These are phyloP conservation scores for Cutaneotrichosporon dermatis DNA, from an alignment of 1,284 basidiomycete species.

Conservation along the genomic window DNA sequence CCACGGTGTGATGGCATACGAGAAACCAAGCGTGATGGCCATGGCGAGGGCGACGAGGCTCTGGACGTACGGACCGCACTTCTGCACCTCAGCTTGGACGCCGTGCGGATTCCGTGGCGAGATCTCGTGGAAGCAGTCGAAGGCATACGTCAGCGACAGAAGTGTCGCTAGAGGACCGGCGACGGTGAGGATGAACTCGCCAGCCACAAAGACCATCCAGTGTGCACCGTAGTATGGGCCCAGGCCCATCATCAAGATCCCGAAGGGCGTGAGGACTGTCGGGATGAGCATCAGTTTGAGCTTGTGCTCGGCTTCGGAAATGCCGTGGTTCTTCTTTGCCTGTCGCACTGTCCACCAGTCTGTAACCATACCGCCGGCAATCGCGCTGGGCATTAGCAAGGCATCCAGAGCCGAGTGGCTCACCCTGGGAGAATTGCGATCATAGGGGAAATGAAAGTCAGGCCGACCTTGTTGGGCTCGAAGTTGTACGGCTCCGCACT, in stretches of 20 bases:
- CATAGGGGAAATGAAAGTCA: conserved; percentile 22
- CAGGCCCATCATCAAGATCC: conserved; percentile 27
- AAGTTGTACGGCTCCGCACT: conserved; percentile 25
- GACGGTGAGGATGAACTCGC: conserved; percentile 21
- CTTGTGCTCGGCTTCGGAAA: conserved; percentile 25
- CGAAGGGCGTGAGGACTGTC: conserved; percentile 14
- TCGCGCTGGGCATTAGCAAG: conserved; percentile 19
- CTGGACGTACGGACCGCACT: conserved; percentile 18
- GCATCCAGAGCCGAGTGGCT: conserved; percentile 8
- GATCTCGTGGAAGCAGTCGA: conserved; percentile 18
- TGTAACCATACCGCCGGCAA: conserved; percentile 10
- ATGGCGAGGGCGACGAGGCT: conserved; percentile 20
- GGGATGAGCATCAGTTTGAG: conserved; percentile 18
- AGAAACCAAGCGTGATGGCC: conserved; percentile 15
- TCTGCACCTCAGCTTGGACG: conserved; percentile 14
- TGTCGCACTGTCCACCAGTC: conserved; percentile 15
- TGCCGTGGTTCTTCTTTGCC: conserved; percentile 18
- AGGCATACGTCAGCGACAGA: conserved; percentile 20
- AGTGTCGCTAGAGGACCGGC: conserved; percentile 23
- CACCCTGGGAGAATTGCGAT: too few species aligned
- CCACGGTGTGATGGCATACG: conserved; percentile 12
- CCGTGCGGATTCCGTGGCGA: conserved; percentile 10
- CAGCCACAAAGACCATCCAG: conserved; percentile 29
- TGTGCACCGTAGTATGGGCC: conserved; percentile 23
- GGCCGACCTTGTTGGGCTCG: conserved; percentile 19